Evolutionary conservation across 1,284 basidiomycete species (phyloP), one percentile per base, ranked within the genome.

Genomic region (Irpex sp.): DNA sequence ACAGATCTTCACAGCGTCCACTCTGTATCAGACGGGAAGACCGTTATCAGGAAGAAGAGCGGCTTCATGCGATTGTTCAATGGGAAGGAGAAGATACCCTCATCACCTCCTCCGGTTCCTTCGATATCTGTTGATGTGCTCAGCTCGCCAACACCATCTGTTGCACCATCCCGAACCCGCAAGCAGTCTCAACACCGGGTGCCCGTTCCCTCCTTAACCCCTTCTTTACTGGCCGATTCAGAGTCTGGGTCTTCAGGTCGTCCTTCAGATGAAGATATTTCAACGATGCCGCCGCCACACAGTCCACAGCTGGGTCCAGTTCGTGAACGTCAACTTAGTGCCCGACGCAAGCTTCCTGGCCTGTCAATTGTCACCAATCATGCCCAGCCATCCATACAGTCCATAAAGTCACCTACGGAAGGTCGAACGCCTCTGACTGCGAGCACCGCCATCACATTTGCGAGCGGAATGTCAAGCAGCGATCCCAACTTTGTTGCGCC

Each of bases 1-100:
- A 19, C 48, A 13, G 64, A 65, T 36, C 40, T 62, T 6, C 51
- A 56, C 37, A 57, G 17, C 34, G 48, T 61, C 7, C 57, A 65
- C 4, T 62, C 64, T 58, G 40, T 67, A 47, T 65, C 77, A 34
- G 79, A 85, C 66, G 68, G 74, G 1, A 69, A 64, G 62, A 62
- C 66, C 7, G 66, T 75, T 11, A 63, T 48, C 11, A 69, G 70
- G 64, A 75, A 90, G 78, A 92, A 89, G 74, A 93, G 91, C 68
- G 91, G 90, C 1, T 89, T 93, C 72, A 85, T 93, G 87, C 81
- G 89, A 62, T 75, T 93, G 11, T 92, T 93, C 74, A 86, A 88
- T 70, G 80, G 80, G 34, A 84, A 81, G 68, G 75, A 78, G 62
- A 71, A 67, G 9, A 68, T 69, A 19, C 66, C 68, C 49, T 67